Percentiles rank a stretch among this genome's conserved stretches.
Evolutionary conservation across 2,329 filamentous ascomycete species (phyloP).

Genomic region (Remersonia thermophila): DNA sequence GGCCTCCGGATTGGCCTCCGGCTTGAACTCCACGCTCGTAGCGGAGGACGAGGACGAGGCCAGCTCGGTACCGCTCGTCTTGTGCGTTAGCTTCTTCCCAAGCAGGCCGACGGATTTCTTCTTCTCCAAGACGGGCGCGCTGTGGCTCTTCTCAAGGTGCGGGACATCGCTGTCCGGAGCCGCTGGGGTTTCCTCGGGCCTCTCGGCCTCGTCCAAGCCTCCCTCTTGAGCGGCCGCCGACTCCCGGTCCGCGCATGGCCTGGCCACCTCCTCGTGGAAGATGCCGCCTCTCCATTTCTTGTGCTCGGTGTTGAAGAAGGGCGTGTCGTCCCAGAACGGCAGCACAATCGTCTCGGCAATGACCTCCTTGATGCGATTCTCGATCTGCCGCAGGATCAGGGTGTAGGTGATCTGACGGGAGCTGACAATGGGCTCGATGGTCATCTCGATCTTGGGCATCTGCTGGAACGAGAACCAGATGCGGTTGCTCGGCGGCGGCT

Average conservation of each 20-base stretch:
- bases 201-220: conserved; percentile 35
- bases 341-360: conserved; percentile 82
- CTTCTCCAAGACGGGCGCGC: conserved; percentile 31
- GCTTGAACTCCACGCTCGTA: neutral
- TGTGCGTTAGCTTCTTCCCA: conserved; percentile 34
- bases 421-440: conserved; percentile 92
- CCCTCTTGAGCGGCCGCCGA: conserved; percentile 28
- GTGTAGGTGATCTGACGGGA: conserved; percentile 91
- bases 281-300: conserved; percentile 79
- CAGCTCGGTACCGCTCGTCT: conserved; percentile 23
- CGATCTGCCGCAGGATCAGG: conserved; percentile 82
- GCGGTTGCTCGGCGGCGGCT: conserved; percentile 88
- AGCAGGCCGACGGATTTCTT: conserved; percentile 31
- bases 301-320: conserved; percentile 70
- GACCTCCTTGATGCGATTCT: conserved; percentile 88
- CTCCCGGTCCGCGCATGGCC: no score
- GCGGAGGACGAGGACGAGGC: conserved; percentile 23
- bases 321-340: conserved; percentile 93
- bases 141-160: conserved; percentile 44
- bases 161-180: conserved; percentile 28
- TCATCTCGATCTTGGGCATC: conserved; percentile 88
- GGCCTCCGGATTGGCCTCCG: no score
- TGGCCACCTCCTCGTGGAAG: conserved; percentile 41
- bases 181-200: conserved; percentile 30
- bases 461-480: conserved; percentile 92